These are phyloP conservation scores for Sechiopsis laciniata DNA, from an alignment of 306 rosid species.

Conservation along the genomic window DNA sequence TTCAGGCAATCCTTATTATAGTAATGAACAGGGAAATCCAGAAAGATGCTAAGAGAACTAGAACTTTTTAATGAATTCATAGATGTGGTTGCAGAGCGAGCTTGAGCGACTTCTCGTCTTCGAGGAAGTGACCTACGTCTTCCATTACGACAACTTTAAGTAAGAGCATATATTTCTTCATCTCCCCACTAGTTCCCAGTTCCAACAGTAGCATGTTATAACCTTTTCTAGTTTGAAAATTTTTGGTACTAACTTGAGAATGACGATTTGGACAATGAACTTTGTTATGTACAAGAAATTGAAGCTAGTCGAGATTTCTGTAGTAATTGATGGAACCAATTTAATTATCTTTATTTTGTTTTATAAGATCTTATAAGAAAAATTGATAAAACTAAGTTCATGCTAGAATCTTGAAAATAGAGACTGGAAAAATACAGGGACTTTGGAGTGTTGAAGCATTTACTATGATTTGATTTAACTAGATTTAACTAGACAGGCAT, in stretches of 20 bases:
- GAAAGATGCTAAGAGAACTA: neutral
- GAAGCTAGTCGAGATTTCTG: constrained; percentile 38
- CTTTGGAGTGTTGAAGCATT: no score
- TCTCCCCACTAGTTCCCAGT: constrained; percentile 84
- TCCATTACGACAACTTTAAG: constrained; percentile 57
- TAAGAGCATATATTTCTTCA: constrained; percentile 54
- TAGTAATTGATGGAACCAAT: constrained; percentile 50
- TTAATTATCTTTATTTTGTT: no score
- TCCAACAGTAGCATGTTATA: no score
- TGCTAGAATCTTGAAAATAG: no score
- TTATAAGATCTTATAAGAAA: no score
- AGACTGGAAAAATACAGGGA: no score
- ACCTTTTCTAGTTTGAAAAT: no score
- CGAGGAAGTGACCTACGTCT: constrained; percentile 25
- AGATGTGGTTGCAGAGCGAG: constrained; percentile 44
- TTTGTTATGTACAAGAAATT: neutral
- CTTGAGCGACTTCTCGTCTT: constrained; percentile 47
- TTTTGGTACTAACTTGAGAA: neutral
- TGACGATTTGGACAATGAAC: neutral
- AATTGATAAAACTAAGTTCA: no score
- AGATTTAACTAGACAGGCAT: no score
- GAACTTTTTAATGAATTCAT: constrained; percentile 48
- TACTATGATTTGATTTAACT: no score
- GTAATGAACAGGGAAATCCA: neutral
- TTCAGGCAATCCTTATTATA: neutral